Base-by-base conservation (phyloP, 1,284 basidiomycete genomes). In the Agaricales sp. region DNA sequence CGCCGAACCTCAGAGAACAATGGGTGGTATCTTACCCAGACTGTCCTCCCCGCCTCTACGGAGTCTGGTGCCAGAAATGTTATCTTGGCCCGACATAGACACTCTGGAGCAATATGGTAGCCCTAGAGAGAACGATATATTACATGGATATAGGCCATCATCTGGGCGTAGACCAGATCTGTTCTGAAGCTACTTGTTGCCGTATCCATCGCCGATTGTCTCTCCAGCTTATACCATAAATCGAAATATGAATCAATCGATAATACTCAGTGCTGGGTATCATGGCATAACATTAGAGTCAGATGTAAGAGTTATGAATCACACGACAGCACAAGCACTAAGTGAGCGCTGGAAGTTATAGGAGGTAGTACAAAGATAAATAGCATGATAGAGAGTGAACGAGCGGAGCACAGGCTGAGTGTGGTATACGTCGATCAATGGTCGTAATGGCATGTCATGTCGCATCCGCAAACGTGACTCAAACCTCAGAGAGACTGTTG, bases 41-140 rank as follows among this genome's bases (percentile, higher is more conserved):
- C 18, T 41, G 39, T 41, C 39, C 4, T 41, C 39, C 8, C 16
- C 39, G 16, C 39, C 39, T 16, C 19, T 41, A 11, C 39, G 39
- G 16, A 18, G 16, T 41, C 16, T 41, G 16, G 4, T 41, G 16
- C 39, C 39, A 6, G 39, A 41, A 8, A 20, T 41, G 13, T 41
- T 16, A 20, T 8, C 19, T 8, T 41, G 39, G 39, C 39, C 39
- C 8, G 39, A 18, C 18, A 20, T 41, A 16, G 39, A 41, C 6
- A 16, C 39, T 6, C 23, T 22, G 44, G 44, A 45, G 18, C 24
- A 45, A 22, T 45, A 26, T 45, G 44, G 21, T 21, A 45, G 44
- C 18, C 13, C 39, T 4, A 41, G 39, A 20, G 39, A 41, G 39
- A 16, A 41, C 6, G 16, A 6, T 4, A 8, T 41, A 20, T 41